A percentile compares a stretch with the other conserved stretches of the same genome.
Evolutionary conservation across 225 moss, liverwort and hornwort species (phyloP).

Genomic region (Thuidium tamariscinum): DNA sequence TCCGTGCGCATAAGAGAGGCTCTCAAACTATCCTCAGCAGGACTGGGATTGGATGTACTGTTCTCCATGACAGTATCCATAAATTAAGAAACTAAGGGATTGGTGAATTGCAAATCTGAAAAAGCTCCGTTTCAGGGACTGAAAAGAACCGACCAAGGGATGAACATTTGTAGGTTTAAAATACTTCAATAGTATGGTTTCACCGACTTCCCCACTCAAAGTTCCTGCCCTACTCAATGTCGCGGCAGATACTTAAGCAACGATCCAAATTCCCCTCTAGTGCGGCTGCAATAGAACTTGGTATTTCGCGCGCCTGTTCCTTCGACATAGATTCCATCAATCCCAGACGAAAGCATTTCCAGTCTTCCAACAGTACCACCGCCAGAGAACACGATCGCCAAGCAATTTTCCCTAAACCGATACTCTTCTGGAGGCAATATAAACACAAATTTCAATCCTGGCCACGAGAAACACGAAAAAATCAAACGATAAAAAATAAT

Average conservation of each 20-base stretch:
- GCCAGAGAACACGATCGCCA: background rate
- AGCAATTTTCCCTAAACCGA: background rate
- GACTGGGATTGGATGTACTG: background rate
- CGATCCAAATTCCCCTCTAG: background rate
- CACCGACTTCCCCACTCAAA: background rate
- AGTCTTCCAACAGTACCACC: background rate
- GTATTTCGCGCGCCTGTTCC: background rate
- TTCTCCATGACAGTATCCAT: slow-evolving; percentile 41
- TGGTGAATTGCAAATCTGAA: background rate
- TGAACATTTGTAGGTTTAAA: background rate
- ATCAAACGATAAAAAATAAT: background rate
- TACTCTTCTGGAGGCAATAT: background rate
- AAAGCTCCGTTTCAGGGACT: background rate
- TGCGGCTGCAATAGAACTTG: background rate
- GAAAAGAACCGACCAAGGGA: background rate
- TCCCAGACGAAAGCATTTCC: background rate
- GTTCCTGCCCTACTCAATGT: background rate
- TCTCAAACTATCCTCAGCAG: slow-evolving; percentile 4
- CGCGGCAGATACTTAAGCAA: background rate
- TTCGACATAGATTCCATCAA: background rate
- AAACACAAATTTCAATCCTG: background rate
- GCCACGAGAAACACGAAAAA: background rate
- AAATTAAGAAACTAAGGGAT: background rate
- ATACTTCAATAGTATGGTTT: background rate
- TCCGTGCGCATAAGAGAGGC: slow-evolving; percentile 20